phyloP scores from a whole-genome alignment of 192 early-diverging fungal species.

The Linnemannia zychae region DNA sequence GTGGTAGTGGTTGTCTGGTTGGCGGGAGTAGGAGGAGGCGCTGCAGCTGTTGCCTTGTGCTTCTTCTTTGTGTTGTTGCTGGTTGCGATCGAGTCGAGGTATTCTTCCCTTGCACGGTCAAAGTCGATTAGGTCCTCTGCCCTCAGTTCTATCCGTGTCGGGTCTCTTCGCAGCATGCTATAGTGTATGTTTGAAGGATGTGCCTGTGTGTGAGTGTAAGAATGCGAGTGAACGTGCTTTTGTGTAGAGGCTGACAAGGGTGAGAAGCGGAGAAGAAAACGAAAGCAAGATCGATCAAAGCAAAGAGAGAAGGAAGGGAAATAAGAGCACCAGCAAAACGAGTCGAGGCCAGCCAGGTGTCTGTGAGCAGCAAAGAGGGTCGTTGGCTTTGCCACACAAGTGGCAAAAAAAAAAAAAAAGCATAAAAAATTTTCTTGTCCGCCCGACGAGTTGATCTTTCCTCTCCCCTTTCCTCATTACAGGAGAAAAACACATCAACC shows the following conservation, averaged over 20 bases:
- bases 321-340: background rate
- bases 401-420: background rate
- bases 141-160: slow-evolving; percentile 34
- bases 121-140: slow-evolving; percentile 36
- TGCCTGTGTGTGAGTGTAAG: background rate
- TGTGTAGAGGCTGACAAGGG: background rate
- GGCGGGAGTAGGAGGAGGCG: slow-evolving; percentile 37
- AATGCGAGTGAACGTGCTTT: background rate
- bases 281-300: background rate
- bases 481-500: slow-evolving; percentile 14
- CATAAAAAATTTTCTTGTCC: slow-evolving; percentile 9
- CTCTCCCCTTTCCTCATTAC: slow-evolving; percentile 10
- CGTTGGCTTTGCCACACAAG: background rate
- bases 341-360: background rate
- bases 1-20: background rate
- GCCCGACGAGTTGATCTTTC: background rate
- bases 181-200: background rate
- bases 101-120: slow-evolving; percentile 37
- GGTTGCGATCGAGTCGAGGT: slow-evolving; percentile 21
- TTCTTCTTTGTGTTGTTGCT: background rate
- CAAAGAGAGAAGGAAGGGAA: too few relatives aligned
- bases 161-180: slow-evolving; percentile 38
- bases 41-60: slow-evolving; percentile 4
- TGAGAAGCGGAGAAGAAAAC: background rate
- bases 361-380: background rate